Percentiles rank a stretch among this genome's conserved stretches.
Conservation (phyloP, 2,329 filamentous ascomycete genomes). For the Phialocephala subalpina region DNA sequence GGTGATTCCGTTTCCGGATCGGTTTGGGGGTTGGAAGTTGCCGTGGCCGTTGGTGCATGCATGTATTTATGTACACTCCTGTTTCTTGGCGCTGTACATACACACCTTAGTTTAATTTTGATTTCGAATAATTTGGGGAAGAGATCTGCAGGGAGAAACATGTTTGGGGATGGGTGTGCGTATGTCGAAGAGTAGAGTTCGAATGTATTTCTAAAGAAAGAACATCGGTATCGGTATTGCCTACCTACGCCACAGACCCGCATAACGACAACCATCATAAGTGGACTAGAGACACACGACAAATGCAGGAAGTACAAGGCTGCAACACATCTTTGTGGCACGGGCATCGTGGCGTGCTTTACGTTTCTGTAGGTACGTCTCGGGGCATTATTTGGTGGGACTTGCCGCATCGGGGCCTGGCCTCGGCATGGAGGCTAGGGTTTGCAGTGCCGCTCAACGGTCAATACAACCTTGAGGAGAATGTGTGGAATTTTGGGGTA, state of each 20-base stretch:
- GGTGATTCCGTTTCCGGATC: no score
- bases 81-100: no score
- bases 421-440: not conserved
- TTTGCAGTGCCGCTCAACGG: not conserved
- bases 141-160: not conserved
- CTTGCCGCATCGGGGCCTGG: not conserved
- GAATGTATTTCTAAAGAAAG: not conserved
- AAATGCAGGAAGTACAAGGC: not conserved
- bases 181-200: no score
- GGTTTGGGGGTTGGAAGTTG: no score
- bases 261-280: not conserved
- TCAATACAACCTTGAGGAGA: not conserved
- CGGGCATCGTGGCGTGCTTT: constrained; percentile 4
- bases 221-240: not conserved
- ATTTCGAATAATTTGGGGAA: no score
- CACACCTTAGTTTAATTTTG: no score
- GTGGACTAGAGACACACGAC: not conserved
- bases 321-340: not conserved
- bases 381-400: not conserved
- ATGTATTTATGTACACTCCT: no score
- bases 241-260: not conserved
- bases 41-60: no score
- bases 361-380: not conserved
- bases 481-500: not conserved
- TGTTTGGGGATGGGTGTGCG: no score